Evolutionary conservation across 2,329 filamentous ascomycete genomes (phyloP).

Genomic region (Monosporascus sp.): DNA sequence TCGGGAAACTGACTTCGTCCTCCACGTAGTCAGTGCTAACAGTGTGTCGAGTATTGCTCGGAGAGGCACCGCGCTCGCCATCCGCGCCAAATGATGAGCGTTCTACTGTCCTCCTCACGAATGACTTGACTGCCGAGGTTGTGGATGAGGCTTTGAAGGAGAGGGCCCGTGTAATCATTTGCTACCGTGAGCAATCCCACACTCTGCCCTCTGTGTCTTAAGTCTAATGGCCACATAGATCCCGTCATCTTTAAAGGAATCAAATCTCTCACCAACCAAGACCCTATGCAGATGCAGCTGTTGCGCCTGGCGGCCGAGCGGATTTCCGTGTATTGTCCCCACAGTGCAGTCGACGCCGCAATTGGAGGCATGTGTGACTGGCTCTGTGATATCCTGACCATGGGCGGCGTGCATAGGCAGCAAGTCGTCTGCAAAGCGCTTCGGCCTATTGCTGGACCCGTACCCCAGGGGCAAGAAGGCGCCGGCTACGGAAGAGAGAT

Average conservation of each 20-base stretch:
- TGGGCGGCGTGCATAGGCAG: conserved; percentile 24
- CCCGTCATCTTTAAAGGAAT: conserved; percentile 94
- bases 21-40: not conserved
- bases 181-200: conserved; percentile 63
- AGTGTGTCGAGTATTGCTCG: conserved; percentile 42
- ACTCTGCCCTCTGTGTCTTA: not conserved
- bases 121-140: conserved; percentile 85
- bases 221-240: conserved; percentile 46
- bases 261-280: conserved; percentile 77
- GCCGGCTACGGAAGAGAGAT: conserved; percentile 50
- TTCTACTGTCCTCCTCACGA: conserved; percentile 55
- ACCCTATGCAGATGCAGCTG: conserved; percentile 83
- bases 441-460: conserved; percentile 37
- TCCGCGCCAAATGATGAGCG: conserved; percentile 35
- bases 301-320: conserved; percentile 77
- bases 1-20: conserved; percentile 28
- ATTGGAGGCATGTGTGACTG: conserved; percentile 85
- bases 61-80: conserved; percentile 50
- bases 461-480: conserved; percentile 38
- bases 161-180: conserved; percentile 73
- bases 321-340: conserved; percentile 92
- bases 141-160: conserved; percentile 82
- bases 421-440: conserved; percentile 36
- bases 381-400: conserved; percentile 81
- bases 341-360: conserved; percentile 89